Base-by-base conservation (phyloP, 768 basidiomycete genomes). In the Heimioporus sp. region DNA sequence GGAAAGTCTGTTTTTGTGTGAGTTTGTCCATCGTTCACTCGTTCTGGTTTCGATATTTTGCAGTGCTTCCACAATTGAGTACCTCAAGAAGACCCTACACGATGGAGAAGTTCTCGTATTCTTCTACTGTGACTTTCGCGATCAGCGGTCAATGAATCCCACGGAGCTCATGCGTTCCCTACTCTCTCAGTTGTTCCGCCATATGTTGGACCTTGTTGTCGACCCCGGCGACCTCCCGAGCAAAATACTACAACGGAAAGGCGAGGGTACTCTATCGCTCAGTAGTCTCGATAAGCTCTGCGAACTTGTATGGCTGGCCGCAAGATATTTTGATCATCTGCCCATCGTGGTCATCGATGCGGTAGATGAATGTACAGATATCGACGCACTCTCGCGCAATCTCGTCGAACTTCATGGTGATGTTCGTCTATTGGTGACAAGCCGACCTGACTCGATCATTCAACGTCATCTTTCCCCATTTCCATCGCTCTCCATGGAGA, bases 41-140 rank as follows among this genome's bases (percentile, higher is more conserved):
- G 12, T n/a, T 16, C 10, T 24, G 15, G 17, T 10, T 16, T n/a
- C n/a, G 4, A 28, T n/a, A 47, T 24, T 38, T 38, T 30, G 36
- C 36, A 38, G 36, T 17, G 32, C 34, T 11, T 47, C 46, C 15
- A 30, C 16, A 1, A 36, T 47, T 24, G 36, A 36, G 12, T 21
- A 47, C n/a, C 31, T 35, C n/a, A 45, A 35, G 16, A 19, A 7
- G 0, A 34, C 30, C 8, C 44, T 45, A 11, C 17, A 19, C 19
- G 44, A 45, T 10, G 28, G 24, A 40, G 37, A 39, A n/a, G 28
- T 48, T 3, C 16, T 40, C 11, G 39, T 37, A 11, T 57, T 46
- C 36, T 57, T 57, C 41, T 57, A 54, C 30, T 54, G 56, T 32
- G 56, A 54, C 17, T 57, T 54, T n/a, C 39, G 44, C 15, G 34